These are phyloP conservation scores for Anthracocystis panici-leucophaei DNA, from an alignment of 1,284 basidiomycete species.

Conservation along the genomic window DNA sequence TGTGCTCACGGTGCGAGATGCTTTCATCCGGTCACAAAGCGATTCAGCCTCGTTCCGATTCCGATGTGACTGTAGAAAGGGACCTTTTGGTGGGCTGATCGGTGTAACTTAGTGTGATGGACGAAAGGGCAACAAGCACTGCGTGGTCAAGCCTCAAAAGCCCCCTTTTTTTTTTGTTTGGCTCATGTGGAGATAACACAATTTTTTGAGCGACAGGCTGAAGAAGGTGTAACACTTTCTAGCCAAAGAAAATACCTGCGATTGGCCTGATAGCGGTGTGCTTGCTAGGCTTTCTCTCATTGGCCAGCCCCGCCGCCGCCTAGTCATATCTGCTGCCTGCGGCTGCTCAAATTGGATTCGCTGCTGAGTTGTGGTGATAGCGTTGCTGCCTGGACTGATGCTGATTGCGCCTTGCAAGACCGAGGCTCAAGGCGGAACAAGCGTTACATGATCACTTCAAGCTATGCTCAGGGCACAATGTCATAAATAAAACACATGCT, in stretches of 20 bases:
- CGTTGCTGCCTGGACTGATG: neutral
- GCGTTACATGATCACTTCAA: too few relatives aligned
- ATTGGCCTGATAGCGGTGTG: slow-evolving; percentile 22
- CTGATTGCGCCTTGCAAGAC: neutral
- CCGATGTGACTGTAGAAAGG: slow-evolving; percentile 14
- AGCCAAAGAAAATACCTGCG: neutral
- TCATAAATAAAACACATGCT: too few relatives aligned
- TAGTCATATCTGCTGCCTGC: slow-evolving; percentile 1
- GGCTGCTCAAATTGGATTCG: neutral
- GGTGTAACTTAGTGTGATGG: too few relatives aligned
- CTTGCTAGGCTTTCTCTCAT: slow-evolving; percentile 14
- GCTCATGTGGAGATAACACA: neutral
- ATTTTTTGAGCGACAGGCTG: neutral
- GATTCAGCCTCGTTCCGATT: neutral
- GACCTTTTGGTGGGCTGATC: slow-evolving; percentile 3
- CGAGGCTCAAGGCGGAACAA: neutral
- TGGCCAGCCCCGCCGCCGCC: slow-evolving; percentile 40
- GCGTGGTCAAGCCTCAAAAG: neutral
- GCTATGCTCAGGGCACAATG: too few relatives aligned
- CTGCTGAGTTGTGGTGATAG: neutral
- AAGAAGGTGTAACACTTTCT: slow-evolving; percentile 2
- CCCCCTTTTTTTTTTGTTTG: too few relatives aligned
- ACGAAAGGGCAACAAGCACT: slow-evolving; percentile 8
- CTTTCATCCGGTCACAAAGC: neutral
- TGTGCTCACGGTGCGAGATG: neutral